Evolutionary conservation across 129 eudicot genomes (phyloP), one percentile per base, ranked within the genome.

Genomic region (Glebionis coronaria): DNA sequence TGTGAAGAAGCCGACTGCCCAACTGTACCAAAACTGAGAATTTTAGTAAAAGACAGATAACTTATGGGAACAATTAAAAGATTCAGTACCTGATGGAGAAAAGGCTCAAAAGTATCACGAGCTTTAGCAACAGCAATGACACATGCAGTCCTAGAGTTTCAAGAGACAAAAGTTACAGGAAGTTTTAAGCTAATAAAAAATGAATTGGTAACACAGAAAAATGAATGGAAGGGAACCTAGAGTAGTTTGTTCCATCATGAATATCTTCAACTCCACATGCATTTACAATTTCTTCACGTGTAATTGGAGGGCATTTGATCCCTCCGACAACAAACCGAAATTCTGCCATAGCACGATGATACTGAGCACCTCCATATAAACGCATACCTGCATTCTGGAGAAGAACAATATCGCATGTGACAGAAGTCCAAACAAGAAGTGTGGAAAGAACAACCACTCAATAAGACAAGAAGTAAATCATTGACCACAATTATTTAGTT

Each of bases 251-350:
- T 71, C 98, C 98, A 79, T 93, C 98, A 70, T 93, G 98, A 74
- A 93, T 86, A 81, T 93, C 98, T 77, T 93, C 98, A 47, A 93
- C 98, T 63, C 98, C 98, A 88, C 98, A 93, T 45, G 98, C 98
- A 84, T 93, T 93, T 42, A 93, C 98, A n/a, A 93, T 93, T 84
- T 93, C 98, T 84, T 93, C 98, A 42, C 98, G 96, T 62, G 98
- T 80, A 55, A 93, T 88, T 31, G 96, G 92, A 74, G 98, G 96
- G 74, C 98, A 93, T 86, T 93, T 93, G 40, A 79, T 84, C 69
- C 98, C 98, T 71, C 98, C 98, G 61, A 88, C 96, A 59, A 88
- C 96, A 84, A 93, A 93, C 53, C 96, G 96, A 76, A 93, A 93
- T 76, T 93, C 98, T 67, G 98, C 98, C 98, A 93, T 93, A 31